These are phyloP conservation scores for Camellia lanceoleosa DNA, from an alignment of 148 eudicot species.

Conservation along the genomic window DNA sequence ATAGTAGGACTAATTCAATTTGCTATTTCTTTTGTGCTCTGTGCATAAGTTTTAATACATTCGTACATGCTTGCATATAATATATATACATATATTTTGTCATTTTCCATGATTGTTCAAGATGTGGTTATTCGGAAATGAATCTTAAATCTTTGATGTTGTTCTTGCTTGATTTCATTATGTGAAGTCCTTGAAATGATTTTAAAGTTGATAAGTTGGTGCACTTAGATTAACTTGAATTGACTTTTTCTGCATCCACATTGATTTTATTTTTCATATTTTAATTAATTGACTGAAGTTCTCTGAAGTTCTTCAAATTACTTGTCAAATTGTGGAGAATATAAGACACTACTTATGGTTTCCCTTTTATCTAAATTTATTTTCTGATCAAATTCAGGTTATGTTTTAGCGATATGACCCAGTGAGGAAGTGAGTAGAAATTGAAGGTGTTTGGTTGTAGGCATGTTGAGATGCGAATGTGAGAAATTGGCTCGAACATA, in stretches of 20 bases:
- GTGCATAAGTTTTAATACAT: not conserved
- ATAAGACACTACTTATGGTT: not conserved
- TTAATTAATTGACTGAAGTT: not conserved
- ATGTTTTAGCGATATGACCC: not conserved
- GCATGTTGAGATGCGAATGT: too few species aligned
- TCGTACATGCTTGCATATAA: not conserved
- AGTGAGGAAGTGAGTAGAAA: too few species aligned
- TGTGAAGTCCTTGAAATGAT: not conserved
- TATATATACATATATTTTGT: not conserved
- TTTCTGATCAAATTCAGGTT: not conserved
- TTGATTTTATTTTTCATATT: not conserved
- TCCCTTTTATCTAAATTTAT: not conserved
- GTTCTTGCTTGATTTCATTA: too few species aligned
- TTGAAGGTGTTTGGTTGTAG: too few species aligned
- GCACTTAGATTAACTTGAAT: not conserved
- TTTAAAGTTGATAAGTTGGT: not conserved
- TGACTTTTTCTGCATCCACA: not conserved
- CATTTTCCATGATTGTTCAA: not conserved
- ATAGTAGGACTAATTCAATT: not conserved
- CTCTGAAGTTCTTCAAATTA: not conserved
- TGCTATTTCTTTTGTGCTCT: not conserved
- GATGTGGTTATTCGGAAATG: not conserved
- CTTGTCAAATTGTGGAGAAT: not conserved
- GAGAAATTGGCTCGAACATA: too few species aligned
- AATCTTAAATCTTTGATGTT: too few species aligned